Evolutionary conservation across 2,329 filamentous ascomycete genomes (phyloP).

Genomic region (Parastagonospora nodorum): DNA sequence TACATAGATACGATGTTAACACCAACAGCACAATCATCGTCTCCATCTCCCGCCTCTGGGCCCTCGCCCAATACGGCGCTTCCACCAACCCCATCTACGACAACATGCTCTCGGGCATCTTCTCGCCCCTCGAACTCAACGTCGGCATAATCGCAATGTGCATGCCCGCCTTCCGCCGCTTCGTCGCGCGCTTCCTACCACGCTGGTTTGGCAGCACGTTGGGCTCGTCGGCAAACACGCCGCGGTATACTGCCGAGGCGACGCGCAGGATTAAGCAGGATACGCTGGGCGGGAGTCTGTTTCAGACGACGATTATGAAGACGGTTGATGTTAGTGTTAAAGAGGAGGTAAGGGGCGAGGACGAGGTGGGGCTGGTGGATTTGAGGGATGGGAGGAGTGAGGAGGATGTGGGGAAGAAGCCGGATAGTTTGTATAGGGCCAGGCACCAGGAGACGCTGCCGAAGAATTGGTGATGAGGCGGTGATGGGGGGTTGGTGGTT

Average conservation of each 20-base stretch:
- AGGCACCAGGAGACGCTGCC: no score
- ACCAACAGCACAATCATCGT: constrained; percentile 37
- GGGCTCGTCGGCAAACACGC: not conserved
- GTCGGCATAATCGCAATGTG: constrained; percentile 24
- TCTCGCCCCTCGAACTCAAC: constrained; percentile 19
- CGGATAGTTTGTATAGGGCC: not conserved
- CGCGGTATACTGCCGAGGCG: not conserved
- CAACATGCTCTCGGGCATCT: constrained; percentile 22
- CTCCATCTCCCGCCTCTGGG: constrained; percentile 47
- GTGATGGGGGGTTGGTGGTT: no score
- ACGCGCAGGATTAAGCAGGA: constrained; percentile 1
- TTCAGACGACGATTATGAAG: constrained; percentile 9
- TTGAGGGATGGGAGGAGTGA: constrained; percentile 2
- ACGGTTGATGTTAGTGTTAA: constrained; percentile 6
- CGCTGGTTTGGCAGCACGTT: constrained; percentile 7
- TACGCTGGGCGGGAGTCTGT: constrained; percentile 10
- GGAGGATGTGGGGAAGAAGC: constrained; percentile 5
- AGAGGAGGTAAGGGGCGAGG: constrained; percentile 4
- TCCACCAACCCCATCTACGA: constrained; percentile 47
- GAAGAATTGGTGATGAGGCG: no score
- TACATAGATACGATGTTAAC: not conserved
- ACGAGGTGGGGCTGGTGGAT: constrained; percentile 1
- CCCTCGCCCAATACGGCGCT: constrained; percentile 47
- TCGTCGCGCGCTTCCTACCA: constrained; percentile 41
- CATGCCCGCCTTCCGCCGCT: constrained; percentile 22